phyloP scores from a whole-genome alignment of 2,329 filamentous ascomycete genomes.

The Aspergillus fischeri region DNA sequence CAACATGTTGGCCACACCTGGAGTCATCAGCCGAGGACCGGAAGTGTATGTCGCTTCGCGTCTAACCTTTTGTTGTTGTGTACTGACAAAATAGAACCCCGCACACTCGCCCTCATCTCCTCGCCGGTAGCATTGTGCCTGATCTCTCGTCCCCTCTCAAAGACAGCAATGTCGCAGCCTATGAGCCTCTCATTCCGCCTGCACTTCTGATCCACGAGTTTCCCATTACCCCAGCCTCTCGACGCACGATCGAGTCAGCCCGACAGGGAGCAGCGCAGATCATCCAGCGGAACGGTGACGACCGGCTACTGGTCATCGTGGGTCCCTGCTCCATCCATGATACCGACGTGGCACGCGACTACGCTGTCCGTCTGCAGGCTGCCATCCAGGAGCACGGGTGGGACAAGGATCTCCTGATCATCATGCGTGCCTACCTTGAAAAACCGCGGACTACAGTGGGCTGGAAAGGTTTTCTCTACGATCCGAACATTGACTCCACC shows the following conservation, averaged over 20 bases:
- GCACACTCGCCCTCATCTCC: not conserved
- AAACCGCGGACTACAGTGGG: not conserved
- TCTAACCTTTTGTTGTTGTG: not conserved
- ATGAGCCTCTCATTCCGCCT: not conserved
- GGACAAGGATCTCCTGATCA: not conserved
- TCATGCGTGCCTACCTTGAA: not conserved
- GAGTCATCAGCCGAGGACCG: not conserved
- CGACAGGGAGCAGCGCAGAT: not conserved
- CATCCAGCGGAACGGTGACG: not conserved
- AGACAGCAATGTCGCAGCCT: not conserved
- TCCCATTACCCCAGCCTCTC: not conserved
- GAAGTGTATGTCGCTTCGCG: not conserved
- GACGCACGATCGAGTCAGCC: not conserved
- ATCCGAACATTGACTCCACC: not conserved
- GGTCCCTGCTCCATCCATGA: not conserved
- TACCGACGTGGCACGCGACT: not conserved
- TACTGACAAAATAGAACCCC: not conserved
- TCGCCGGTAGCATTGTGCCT: not conserved
- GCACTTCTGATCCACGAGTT: not conserved
- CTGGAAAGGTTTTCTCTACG: not conserved
- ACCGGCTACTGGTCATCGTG: not conserved
- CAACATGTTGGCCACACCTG: not conserved
- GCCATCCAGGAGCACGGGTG: not conserved
- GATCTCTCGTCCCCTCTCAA: not conserved
- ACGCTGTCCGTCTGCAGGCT: not conserved